Conservation (phyloP, 306 rosid species). For the Medicago arabica region DNA sequence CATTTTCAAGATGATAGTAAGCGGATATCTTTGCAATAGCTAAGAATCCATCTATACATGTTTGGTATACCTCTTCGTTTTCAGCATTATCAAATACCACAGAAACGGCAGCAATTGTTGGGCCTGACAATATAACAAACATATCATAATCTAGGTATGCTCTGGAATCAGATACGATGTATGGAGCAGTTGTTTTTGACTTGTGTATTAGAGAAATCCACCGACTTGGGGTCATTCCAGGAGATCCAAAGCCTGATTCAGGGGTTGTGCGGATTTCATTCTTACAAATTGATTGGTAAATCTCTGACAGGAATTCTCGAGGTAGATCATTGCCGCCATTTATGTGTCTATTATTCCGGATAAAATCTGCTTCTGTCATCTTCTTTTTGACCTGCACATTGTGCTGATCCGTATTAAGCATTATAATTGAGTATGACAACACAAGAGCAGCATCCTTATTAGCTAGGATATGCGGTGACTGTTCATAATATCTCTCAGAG, state of each 20-base stretch:
- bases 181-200: conserved; percentile 84
- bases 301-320: conserved; percentile 83
- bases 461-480: conserved; percentile 83
- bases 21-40: conserved; percentile 97
- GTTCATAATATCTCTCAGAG: conserved; percentile 97
- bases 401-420: conserved; percentile 98
- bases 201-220: conserved; percentile 96
- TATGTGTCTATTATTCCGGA: conserved; percentile 86
- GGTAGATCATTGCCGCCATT: conserved; percentile 96
- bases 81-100: conserved; percentile 98
- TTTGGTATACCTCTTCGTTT: conserved; percentile 93
- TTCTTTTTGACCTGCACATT: conserved; percentile 96
- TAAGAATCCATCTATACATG: conserved; percentile 93
- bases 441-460: conserved; percentile 98
- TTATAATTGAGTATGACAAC: conserved; percentile 83
- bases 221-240: conserved; percentile 93
- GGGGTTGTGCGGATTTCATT: conserved; percentile 96
- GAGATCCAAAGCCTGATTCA: conserved; percentile 90
- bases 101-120: conserved; percentile 97
- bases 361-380: conserved; percentile 98
- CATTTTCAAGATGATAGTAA: conserved; percentile 98
- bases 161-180: conserved; percentile 81
- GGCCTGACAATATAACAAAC: conserved; percentile 97
- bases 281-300: conserved; percentile 89
- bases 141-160: conserved; percentile 91